A percentile compares a stretch with the other conserved stretches of the same genome.
These are phyloP conservation scores for Eimeria praecox DNA, from an alignment of 169 alveolate genomes.

Conservation along the genomic window DNA sequence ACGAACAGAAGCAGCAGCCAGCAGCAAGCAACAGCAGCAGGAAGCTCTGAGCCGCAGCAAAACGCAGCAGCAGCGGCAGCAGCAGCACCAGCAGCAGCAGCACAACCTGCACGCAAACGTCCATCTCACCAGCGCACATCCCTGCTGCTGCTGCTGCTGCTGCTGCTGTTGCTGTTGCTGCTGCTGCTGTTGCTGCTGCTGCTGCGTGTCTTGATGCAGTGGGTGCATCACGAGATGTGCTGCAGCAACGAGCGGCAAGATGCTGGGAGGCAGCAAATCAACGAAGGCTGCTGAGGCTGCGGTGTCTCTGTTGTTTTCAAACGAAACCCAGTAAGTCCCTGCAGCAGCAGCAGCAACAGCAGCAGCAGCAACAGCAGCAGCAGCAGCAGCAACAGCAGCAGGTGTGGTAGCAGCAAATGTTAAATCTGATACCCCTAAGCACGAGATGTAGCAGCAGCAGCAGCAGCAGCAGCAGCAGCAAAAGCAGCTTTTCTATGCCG, in stretches of 20 bases:
- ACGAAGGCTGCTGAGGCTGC: slow-evolving; percentile 9
- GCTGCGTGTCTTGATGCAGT: neutral
- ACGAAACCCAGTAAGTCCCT: slow-evolving; percentile 21
- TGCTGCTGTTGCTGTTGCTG: neutral
- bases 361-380: slow-evolving; percentile 11
- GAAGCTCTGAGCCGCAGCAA: too few relatives aligned
- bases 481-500: neutral
- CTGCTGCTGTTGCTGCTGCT: slow-evolving; percentile 20
- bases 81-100: neutral
- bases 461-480: neutral
- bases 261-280: slow-evolving; percentile 23
- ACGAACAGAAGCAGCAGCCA: neutral
- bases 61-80: too few relatives aligned
- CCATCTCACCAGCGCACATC: neutral
- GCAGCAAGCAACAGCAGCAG: slow-evolving; percentile 3
- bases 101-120: neutral
- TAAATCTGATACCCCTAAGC: too few relatives aligned
- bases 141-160: slow-evolving; percentile 50
- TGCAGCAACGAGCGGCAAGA: neutral
- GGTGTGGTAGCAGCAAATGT: neutral
- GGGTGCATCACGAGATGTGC: neutral
- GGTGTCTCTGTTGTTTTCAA: slow-evolving; percentile 5
- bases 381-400: slow-evolving; percentile 15
- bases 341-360: slow-evolving; percentile 47
- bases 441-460: too few relatives aligned